Evolutionary conservation across 345 rosid genomes (phyloP).

Genomic region (Mallotus nudiflorus): DNA sequence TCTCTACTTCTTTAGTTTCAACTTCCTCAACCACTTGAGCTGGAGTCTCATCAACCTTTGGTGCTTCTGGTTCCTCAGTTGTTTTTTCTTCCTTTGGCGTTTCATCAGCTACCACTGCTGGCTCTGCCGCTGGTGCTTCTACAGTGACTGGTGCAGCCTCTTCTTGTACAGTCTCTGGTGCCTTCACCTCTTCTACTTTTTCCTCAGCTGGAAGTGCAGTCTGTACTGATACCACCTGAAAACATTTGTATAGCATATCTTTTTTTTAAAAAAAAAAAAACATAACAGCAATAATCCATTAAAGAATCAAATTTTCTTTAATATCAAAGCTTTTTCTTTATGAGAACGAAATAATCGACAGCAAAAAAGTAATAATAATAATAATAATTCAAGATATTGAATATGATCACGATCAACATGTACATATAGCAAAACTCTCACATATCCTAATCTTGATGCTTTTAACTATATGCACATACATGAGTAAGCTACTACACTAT

Average conservation of each 20-base stretch:
- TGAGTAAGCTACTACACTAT: no score
- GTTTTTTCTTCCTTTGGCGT: slow-evolving; percentile 13
- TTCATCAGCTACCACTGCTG: slow-evolving; percentile 10
- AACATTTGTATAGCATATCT: no score
- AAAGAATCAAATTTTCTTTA: not conserved
- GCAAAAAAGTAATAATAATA: no score
- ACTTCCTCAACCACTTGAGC: not conserved
- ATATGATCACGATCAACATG: not conserved
- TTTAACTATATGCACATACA: no score
- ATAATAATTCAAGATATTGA: no score
- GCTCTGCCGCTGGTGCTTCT: slow-evolving; percentile 6
- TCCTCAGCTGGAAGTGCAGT: slow-evolving; percentile 43
- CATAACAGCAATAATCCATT: no score
- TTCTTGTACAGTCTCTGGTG: slow-evolving; percentile 23
- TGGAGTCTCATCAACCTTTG: not conserved
- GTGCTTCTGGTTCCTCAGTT: slow-evolving; percentile 1
- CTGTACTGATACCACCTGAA: slow-evolving; percentile 53
- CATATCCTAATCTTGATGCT: no score
- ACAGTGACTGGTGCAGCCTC: not conserved
- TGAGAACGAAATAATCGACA: no score
- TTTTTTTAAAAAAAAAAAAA: no score
- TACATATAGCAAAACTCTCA: no score
- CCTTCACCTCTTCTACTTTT: slow-evolving; percentile 31
- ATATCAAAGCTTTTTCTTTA: not conserved
- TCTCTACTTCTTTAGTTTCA: slow-evolving; percentile 25